These are phyloP conservation scores for Aspergillus intermedius DNA, from an alignment of 2,329 filamentous ascomycete species.

Conservation along the genomic window DNA sequence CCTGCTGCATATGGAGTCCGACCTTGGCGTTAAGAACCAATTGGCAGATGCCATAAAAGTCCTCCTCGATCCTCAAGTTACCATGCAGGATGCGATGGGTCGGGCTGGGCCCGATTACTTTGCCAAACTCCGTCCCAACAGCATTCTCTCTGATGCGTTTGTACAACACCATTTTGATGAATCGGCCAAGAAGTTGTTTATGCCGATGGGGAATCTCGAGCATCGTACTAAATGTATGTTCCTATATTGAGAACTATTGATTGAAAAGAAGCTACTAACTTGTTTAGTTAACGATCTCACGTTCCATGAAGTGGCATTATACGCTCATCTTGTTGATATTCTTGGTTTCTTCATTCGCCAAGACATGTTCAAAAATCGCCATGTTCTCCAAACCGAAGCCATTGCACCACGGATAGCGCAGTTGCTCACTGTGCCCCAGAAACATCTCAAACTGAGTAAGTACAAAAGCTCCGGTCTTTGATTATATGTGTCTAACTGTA, in stretches of 20 bases:
- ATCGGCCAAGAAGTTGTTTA: slow-evolving; percentile 77
- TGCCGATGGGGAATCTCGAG: slow-evolving; percentile 76
- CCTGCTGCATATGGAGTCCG: slow-evolving; percentile 80
- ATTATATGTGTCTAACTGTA: slow-evolving; percentile 1
- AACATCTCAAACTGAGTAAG: slow-evolving; percentile 84
- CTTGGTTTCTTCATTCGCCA: slow-evolving; percentile 90
- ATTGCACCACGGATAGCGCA: slow-evolving; percentile 74
- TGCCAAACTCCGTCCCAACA: slow-evolving; percentile 55
- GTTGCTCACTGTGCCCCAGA: slow-evolving; percentile 74
- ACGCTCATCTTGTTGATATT: slow-evolving; percentile 85
- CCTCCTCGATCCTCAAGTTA: slow-evolving; percentile 67
- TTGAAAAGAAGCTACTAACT: slow-evolving; percentile 5
- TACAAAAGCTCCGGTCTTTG: slow-evolving; percentile 7
- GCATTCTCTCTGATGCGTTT: slow-evolving; percentile 77
- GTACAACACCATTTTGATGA: slow-evolving; percentile 84
- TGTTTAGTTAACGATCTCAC: slow-evolving; percentile 60
- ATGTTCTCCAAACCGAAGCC: slow-evolving; percentile 75
- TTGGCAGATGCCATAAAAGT: slow-evolving; percentile 94
- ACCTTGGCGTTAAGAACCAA: slow-evolving; percentile 90
- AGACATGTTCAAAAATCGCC: slow-evolving; percentile 78
- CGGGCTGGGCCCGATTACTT: slow-evolving; percentile 62
- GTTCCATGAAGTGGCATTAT: slow-evolving; percentile 82
- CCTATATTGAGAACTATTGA: background rate
- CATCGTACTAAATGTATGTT: slow-evolving; percentile 49
- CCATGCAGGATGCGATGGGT: slow-evolving; percentile 52